These are phyloP conservation scores for Polyplosphaeria fusca DNA, from an alignment of 495 filamentous ascomycete genomes.

Conservation along the genomic window DNA sequence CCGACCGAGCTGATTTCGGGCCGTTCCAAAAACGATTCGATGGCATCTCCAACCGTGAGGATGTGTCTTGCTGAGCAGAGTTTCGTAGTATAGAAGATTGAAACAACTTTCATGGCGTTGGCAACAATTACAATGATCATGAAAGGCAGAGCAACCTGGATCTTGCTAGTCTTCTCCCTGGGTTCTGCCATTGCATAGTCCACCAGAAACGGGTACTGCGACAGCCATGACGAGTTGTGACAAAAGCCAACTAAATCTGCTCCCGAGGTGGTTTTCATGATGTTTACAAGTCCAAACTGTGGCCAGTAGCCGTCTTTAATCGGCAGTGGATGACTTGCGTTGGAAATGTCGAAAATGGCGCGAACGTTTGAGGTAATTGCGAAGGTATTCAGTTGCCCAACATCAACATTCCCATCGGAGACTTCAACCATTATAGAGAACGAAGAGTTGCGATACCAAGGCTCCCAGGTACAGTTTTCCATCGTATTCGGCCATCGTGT, in stretches of 20 bases:
- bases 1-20: constrained; percentile 1
- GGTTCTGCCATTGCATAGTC: constrained; percentile 1
- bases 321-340: no score
- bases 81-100: background rate
- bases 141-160: constrained; percentile 10
- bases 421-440: no score
- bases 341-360: no score
- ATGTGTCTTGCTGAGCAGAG: background rate
- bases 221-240: background rate
- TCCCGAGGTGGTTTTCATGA: no score
- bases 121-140: constrained; percentile 12
- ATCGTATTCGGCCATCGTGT: background rate
- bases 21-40: constrained; percentile 10
- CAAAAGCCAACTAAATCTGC: no score
- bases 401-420: no score
- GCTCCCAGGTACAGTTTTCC: background rate
- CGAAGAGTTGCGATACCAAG: background rate
- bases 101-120: constrained; percentile 6
- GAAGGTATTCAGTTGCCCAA: no score
- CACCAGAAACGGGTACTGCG: background rate
- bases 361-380: no score
- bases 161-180: background rate
- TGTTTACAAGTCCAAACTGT: background rate
- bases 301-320: no score
- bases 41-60: constrained; percentile 17